Evolutionary conservation across 176 grass and related monocot species (phyloP), one percentile per base, ranked within the genome.

Genomic region (Oryza longistaminata): DNA sequence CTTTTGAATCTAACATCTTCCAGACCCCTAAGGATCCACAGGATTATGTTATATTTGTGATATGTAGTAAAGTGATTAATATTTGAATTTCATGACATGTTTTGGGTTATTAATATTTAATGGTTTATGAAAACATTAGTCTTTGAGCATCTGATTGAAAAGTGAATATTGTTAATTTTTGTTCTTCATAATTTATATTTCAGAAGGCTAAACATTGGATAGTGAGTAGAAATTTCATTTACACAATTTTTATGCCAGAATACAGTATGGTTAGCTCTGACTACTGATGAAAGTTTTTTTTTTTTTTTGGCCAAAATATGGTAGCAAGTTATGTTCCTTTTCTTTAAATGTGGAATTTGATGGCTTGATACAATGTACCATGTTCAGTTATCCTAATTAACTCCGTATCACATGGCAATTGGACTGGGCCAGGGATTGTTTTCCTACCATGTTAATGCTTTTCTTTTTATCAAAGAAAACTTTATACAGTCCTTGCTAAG

Each of bases 11-110:
- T 58, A 58, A 58, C n/a, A 58, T 21, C 53, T 27, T 10, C 39
- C 33, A 66, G 50, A 37, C 14, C n/a, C 33, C 2, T 55, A 9
- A 62, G 53, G 4, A 3, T 73, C 31, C 45, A 75, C 61, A 73
- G 25, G 27, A 80, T 64, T 73, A 62, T 79, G 15, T 33, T 70
- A 52, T 65, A 46, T 64, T 46, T 60, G 3, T 68, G 37, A 12
- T 68, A 26, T 26, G 22, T 27, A 27, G 26, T 77, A 65, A 80
- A 80, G 6, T 85, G 40, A 80, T 85, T 24, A 64, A 61, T 64
- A 25, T 48, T 22, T 85, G 39, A 58, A 31, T 75, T 76, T 52
- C 2, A 1, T 83, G 2, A 10, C 64, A 16, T 13, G 13, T 68
- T 77, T 81, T 55, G 64, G 58, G n/a, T 62, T 62, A 62, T 62